Base-by-base conservation (phyloP, 2,329 filamentous ascomycete genomes). In the Lachnellula arida region DNA sequence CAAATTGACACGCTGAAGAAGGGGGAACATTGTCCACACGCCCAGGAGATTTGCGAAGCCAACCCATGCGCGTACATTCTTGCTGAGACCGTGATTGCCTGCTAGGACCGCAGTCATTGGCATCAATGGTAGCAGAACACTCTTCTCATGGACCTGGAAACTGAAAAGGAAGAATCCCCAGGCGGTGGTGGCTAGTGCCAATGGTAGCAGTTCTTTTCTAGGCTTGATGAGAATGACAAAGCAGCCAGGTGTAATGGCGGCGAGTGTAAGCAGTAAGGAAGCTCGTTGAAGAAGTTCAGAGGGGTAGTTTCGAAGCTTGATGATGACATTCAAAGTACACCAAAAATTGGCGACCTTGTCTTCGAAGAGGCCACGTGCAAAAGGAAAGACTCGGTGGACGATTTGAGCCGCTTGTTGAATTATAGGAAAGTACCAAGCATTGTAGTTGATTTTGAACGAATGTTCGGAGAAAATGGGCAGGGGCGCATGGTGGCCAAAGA, bases 281-380 rank as follows among this genome's bases (percentile, higher is more conserved):
- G 84, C 82, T 52, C 83, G 83, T 69, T 96, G 91, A 32, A 99
- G 81, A 5, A 91, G 71, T 7, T 81, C 78, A 2, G 84, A 73
- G 0, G 89, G 84, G 63, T 91, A 94, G 17, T 82, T 76, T 60
- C 88, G 82, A 39, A 99, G 82, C 74, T 99, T 99, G 75, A 96
- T 79, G 54, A 95, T 79, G 0, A 94, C 87, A 70, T 97, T 95
- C 54, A 93, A 79, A 4, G 91, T 87, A 70, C 94, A 99, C 94
- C 94, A 99, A 67, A 97, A 88, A 70, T 99, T 99, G 67, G 94
- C 94, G 19, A 99, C 95, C 73, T 99, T 99, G 76, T 97, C 94
- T 74, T 99, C 95, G 67, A 97, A 99, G 6, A 99, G 76, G 3
- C 94, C 94, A n/a, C 94, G 85, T 1, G 92, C 85, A 69, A 99